Base-by-base conservation (phyloP, 2,329 filamentous ascomycete species). In the Tolypocladium nubicola region DNA sequence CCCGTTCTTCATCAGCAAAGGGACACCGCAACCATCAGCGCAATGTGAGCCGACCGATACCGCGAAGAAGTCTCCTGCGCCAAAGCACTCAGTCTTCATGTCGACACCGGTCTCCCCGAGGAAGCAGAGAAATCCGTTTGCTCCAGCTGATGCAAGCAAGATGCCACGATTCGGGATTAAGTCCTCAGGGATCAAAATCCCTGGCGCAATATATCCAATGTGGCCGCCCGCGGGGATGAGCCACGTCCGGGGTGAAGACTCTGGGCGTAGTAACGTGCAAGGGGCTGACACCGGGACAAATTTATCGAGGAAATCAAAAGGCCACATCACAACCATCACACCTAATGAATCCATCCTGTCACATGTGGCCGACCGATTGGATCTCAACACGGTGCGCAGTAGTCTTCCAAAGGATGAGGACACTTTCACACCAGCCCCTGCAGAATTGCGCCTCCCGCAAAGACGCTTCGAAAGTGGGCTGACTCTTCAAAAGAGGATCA, bases 161-260 rank as follows among this genome's bases (percentile, higher is more conserved):
- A 45, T 72, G 19, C 72, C 76, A 0, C 71, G 73, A 14, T 78
- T 80, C 59, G 77, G 79, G 3, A 64, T 69, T 33, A 78, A 71
- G 56, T 73, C 75, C 5, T 64, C 69, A 3, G 75, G 73, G 0
- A 65, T 83, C 5, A 89, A 83, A 64, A 76, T 87, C n/a, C 83
- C 85, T 0, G 88, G 87, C 2, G 78, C 85, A 10, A 74, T 76
- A 60, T 78, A 88, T 56, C 81, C 89, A 4, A 76, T 83, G n/a
- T 94, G 89, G 86, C 89, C 89, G 41, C 79, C 82, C 53, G 77
- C 79, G 61, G 86, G 77, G 8, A 83, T 83, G 67, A 72, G 78
- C 1, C 88, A 90, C 68, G 72, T 91, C 47, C 80, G 85, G 56
- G 84, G 80, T 7, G 57, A 64, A 40, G 62, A 62, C 16, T 11